These are phyloP conservation scores for Aspergillus japonicus DNA, from an alignment of 2,329 filamentous ascomycete genomes.

Conservation along the genomic window DNA sequence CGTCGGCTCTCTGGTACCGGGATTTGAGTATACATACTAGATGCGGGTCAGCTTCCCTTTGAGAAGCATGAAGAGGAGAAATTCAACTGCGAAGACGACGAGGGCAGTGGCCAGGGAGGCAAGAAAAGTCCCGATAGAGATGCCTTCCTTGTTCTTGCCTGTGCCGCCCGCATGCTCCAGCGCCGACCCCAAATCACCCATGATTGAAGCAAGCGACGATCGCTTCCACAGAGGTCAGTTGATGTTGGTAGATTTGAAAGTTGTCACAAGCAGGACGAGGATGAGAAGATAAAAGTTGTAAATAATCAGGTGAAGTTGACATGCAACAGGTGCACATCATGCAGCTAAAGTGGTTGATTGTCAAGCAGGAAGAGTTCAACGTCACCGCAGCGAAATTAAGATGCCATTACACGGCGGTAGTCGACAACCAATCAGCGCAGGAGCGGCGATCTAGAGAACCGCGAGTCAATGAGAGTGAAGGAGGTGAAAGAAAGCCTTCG, in stretches of 20 bases:
- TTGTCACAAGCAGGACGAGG: background rate
- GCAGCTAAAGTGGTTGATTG: background rate
- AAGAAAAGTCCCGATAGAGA: slow-evolving; percentile 55
- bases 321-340: background rate
- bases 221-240: background rate
- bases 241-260: background rate
- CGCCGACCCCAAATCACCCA: slow-evolving; percentile 33
- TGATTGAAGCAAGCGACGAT: slow-evolving; percentile 15
- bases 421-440: background rate
- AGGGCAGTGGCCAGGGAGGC: slow-evolving; percentile 64
- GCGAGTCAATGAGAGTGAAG: background rate
- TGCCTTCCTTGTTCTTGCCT: slow-evolving; percentile 36
- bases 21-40: slow-evolving; percentile 58
- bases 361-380: background rate
- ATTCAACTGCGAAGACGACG: slow-evolving; percentile 61
- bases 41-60: slow-evolving; percentile 78
- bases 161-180: slow-evolving; percentile 37
- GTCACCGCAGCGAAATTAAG: background rate
- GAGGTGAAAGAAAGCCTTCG: background rate
- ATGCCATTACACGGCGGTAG: background rate
- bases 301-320: background rate
- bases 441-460: background rate
- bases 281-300: background rate
- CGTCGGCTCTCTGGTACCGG: background rate
- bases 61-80: slow-evolving; percentile 71